phyloP scores from a whole-genome alignment of 1,284 basidiomycete species.

The Sanghuangporus weigelae region DNA sequence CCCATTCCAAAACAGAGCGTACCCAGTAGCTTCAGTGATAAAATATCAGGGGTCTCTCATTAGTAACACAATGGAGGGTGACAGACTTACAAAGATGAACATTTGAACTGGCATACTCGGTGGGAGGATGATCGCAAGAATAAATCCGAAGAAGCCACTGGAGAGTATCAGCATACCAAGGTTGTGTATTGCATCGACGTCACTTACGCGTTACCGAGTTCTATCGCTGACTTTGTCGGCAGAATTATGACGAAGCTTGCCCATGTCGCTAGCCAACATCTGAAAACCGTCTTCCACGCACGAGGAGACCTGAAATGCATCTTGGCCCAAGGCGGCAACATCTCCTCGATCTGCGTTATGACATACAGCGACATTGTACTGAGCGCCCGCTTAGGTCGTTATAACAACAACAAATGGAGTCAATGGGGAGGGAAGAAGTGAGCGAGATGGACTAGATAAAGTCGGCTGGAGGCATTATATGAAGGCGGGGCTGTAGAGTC shows the following conservation, averaged over 20 bases:
- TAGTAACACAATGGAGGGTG: not conserved
- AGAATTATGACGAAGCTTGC: conserved; percentile 23
- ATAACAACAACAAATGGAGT: not conserved
- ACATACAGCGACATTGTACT: not conserved
- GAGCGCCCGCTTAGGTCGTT: not conserved
- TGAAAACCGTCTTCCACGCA: conserved; percentile 22
- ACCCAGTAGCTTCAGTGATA: conserved; percentile 24
- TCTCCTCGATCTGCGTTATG: not conserved
- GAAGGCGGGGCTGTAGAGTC: not conserved
- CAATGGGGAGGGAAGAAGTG: too few relatives aligned
- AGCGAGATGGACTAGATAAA: not conserved
- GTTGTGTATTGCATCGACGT: not conserved
- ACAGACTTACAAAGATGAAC: conserved; percentile 27
- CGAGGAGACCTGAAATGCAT: not conserved
- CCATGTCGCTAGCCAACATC: conserved; percentile 27
- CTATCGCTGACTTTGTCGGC: conserved; percentile 20
- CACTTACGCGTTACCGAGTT: conserved; percentile 27
- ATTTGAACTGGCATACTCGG: conserved; percentile 33
- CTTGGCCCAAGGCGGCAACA: not conserved
- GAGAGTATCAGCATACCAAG: not conserved
- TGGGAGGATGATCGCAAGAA: conserved; percentile 30
- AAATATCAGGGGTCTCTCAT: not conserved
- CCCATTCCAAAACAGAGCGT: conserved; percentile 54
- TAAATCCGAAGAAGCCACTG: conserved; percentile 32
- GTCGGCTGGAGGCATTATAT: not conserved